Percentiles rank a stretch among this genome's conserved stretches.
phyloP scores from a whole-genome alignment of 441 rosid species.

The Viola pubescens region DNA sequence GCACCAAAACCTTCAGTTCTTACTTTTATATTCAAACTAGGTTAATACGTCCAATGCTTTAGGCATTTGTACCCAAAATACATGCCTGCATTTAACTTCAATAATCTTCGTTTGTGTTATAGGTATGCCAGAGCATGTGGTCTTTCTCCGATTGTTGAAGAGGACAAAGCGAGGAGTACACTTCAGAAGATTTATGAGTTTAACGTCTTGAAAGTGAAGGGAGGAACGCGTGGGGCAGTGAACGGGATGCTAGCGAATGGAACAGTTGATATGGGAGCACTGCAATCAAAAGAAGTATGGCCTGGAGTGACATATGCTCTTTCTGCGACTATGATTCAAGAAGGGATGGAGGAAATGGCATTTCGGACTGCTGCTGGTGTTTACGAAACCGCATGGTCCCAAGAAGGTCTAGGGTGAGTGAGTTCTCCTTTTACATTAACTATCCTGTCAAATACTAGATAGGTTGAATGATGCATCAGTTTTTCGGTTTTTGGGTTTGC shows the following conservation, averaged over 20 bases:
- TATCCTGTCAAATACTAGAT: not conserved
- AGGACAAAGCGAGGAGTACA: slow-evolving; percentile 45
- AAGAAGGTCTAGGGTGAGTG: slow-evolving; percentile 69
- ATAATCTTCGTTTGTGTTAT: slow-evolving; percentile 6
- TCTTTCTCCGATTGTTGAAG: slow-evolving; percentile 58
- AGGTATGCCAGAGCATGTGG: slow-evolving; percentile 90
- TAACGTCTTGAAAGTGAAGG: slow-evolving; percentile 72
- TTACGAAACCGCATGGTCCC: slow-evolving; percentile 74
- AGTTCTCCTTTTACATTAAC: not conserved
- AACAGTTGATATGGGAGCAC: slow-evolving; percentile 58
- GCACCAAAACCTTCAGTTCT: slow-evolving; percentile 1
- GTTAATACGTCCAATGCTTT: no score
- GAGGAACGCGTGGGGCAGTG: slow-evolving; percentile 68
- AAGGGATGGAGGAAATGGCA: slow-evolving; percentile 53
- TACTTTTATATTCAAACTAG: not conserved
- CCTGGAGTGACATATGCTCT: slow-evolving; percentile 79
- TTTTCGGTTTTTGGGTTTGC: slow-evolving; percentile 15
- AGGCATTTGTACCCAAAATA: not conserved
- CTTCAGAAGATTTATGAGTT: slow-evolving; percentile 58
- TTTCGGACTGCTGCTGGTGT: slow-evolving; percentile 74
- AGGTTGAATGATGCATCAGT: no score
- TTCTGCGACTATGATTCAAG: slow-evolving; percentile 90
- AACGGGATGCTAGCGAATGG: slow-evolving; percentile 92
- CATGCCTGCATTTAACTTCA: no score
- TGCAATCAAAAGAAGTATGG: slow-evolving; percentile 91